Base-by-base conservation (phyloP, 2,329 filamentous ascomycete genomes). In the Colletotrichum graminicola region DNA sequence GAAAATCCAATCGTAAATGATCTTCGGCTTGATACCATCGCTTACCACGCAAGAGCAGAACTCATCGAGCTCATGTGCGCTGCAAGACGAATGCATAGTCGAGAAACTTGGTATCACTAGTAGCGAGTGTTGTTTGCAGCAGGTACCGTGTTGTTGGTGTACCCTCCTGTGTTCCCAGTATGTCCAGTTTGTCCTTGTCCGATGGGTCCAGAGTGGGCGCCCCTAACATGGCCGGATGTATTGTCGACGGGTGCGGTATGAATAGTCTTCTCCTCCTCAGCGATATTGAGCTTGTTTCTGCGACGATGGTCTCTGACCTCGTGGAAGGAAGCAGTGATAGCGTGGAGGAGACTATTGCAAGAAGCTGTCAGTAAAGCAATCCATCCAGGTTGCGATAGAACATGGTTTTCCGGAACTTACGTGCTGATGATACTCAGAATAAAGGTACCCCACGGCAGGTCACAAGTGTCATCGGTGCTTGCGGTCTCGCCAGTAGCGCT, bases 271-370 rank as follows among this genome's bases (percentile, higher is more conserved):
- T 66, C 47, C 47, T 63, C 59, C 18, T 57, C 57, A 4, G n/a
- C 59, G 3, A 29, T 26, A 23, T 26, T 11, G 10, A 47, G 52
- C 21, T 69, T 62, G 26, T 59, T 39, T 41, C 54, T 59, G 16
- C 60, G 39, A n/a, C n/a, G 39, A 14, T 52, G 47, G 1, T 69
- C 71, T 29, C 54, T 66, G 5, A 76, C 75, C 71, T 82, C 79
- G 69, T 84, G 80, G 77, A 83, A 84, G 1, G 79, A 74, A 41
- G 82, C 82, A 10, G 82, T 84, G 60, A 83, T 71, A 16, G 81
- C 80, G 70, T 85, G 82, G 7, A 85, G 78, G 23, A 84, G 23
- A 11, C 82, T 83, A 29, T n/a, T 16, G 16, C 54, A 51, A 63
- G 34, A 60, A 47, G 5, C 51, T 32, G 60, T 47, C 26, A 71